These are phyloP conservation scores for Paraurostyla sp. DNA, from an alignment of 73 alveolate genomes.

Conservation along the genomic window DNA sequence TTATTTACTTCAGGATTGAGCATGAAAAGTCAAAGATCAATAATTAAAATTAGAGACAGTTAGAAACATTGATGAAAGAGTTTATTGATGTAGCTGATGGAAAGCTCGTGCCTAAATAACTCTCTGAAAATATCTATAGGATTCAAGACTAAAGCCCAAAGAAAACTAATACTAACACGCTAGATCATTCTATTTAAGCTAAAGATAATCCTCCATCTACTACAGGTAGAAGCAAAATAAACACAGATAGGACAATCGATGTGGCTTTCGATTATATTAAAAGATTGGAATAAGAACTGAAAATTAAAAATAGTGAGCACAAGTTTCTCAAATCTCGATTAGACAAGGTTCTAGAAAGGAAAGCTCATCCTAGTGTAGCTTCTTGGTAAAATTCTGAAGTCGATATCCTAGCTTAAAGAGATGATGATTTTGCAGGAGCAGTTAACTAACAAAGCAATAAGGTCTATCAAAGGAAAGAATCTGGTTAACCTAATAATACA, in stretches of 20 bases:
- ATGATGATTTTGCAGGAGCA: conserved; percentile 17
- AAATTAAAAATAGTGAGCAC: conserved; percentile 10
- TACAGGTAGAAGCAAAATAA: background rate
- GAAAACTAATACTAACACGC: background rate
- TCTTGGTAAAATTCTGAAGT: conserved; percentile 25
- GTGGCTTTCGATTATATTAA: conserved; percentile 5
- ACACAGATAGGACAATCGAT: conserved; percentile 15
- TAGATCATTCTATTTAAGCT: background rate
- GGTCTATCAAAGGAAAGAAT: background rate
- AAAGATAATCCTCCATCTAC: conserved; percentile 29
- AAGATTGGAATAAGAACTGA: background rate
- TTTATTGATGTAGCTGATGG: background rate
- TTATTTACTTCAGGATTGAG: background rate
- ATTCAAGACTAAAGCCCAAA: background rate
- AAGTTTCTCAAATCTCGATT: background rate
- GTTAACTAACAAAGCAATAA: background rate
- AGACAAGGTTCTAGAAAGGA: background rate
- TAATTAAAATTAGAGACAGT: background rate
- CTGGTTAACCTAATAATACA: background rate
- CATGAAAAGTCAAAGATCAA: background rate
- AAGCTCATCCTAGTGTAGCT: conserved; percentile 11
- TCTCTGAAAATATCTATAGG: background rate
- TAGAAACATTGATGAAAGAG: background rate
- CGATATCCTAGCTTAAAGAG: conserved; percentile 1
- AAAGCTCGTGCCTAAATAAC: background rate